Conservation (phyloP, 768 basidiomycete species). For the Amanita jacksonii region DNA sequence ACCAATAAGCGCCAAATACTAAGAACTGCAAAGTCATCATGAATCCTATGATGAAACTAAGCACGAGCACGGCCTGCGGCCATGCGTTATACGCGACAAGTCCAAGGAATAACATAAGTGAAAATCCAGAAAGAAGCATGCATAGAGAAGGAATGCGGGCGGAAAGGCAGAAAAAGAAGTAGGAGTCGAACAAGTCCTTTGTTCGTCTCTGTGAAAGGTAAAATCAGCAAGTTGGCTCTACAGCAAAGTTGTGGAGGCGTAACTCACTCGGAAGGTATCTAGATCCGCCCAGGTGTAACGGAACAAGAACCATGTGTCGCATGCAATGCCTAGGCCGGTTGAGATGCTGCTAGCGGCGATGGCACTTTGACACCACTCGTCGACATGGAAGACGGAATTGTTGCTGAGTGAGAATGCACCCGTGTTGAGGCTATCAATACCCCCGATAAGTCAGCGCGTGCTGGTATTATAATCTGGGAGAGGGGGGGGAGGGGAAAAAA, state of each 20-base stretch:
- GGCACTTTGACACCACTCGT: constrained; percentile 34
- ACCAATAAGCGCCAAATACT: constrained; percentile 39
- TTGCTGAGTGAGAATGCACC: constrained; percentile 57
- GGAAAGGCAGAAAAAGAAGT: constrained; percentile 62
- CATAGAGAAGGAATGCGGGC: constrained; percentile 55
- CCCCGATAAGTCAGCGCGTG: no score
- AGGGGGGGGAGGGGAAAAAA: not conserved
- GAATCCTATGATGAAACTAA: constrained; percentile 48
- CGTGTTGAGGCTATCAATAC: constrained; percentile 39
- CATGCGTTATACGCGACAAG: constrained; percentile 55
- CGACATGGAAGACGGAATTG: constrained; percentile 40
- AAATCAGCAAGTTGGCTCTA: no score
- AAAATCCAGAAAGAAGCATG: constrained; percentile 44
- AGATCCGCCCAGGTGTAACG: constrained; percentile 46
- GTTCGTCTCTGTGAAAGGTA: constrained; percentile 31
- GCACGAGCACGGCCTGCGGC: constrained; percentile 50
- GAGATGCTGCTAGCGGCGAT: constrained; percentile 50
- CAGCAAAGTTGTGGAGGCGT: no score
- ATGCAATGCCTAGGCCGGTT: constrained; percentile 56
- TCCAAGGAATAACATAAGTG: constrained; percentile 51
- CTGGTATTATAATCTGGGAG: not conserved
- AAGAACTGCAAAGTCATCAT: constrained; percentile 59
- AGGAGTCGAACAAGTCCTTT: constrained; percentile 46
- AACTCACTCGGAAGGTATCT: constrained; percentile 40
- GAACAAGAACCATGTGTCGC: constrained; percentile 58